Base-by-base conservation (phyloP, 208 protist species). In the Phytomonas francai region DNA sequence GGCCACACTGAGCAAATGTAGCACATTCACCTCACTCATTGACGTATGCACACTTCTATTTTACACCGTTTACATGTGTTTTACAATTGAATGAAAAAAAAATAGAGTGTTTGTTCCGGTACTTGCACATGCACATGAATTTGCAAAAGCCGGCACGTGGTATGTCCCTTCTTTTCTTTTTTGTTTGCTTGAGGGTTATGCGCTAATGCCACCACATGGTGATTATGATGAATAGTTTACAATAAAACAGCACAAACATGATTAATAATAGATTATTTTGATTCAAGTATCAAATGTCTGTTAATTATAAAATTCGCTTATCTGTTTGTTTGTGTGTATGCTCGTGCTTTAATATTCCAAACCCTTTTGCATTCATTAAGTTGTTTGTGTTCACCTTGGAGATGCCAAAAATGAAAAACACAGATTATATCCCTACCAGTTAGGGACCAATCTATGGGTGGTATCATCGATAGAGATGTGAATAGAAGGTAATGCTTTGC, bases 1-100 rank as follows among this genome's bases (percentile, higher is more conserved):
- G 34, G 90, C 90, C 29, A 83, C 60, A n/a, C 81, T 64, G 27
- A 96, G 79, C 31, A 93, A 76, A 54, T 86, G 73, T 54, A 93
- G 74, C n/a, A 88, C 76, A 63, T 89, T 73, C 49, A 87, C 65
- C 0, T 39, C 27, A 42, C 57, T 59, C 68, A 80, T 79, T 27
- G 0, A 39, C 0, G 11, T 22, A 32, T 67, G 9, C 31, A 59
- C 56, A 59, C n/a, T 27, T 31, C 11, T 59, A 19, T 7, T 3
- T 19, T 30, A 12, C 7, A 11, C 11, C 56, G 5, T 36, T 61
- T 72, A 11, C 45, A 64, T 25, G 64, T 69, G 16, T 61, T 19
- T 39, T 42, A 62, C 29, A 29, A 36, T 42, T 28, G 42, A 36
- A 65, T 28, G 34, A 11, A 54, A 36, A 30, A 56, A 8, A 39